Conservation (phyloP, 768 basidiomycete species). For the Mycena kentingensis region DNA sequence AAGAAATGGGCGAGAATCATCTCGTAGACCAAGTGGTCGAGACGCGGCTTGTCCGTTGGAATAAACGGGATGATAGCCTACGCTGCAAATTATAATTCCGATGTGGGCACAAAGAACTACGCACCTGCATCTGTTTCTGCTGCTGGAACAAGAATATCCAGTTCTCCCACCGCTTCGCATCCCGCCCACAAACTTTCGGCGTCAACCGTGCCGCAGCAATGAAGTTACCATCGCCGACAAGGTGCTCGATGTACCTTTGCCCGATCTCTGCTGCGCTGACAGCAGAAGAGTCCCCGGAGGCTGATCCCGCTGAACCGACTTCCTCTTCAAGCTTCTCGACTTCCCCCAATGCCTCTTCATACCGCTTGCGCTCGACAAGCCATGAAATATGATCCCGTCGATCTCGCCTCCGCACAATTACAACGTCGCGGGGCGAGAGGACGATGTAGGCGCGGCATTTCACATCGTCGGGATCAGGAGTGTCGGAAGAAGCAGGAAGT, state of each 20-base stretch:
- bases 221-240: constrained; percentile 82
- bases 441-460: constrained; percentile 78
- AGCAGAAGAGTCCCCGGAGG: constrained; percentile 31
- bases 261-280: constrained; percentile 74
- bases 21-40: constrained; percentile 87
- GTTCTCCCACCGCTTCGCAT: constrained; percentile 87
- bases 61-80: constrained; percentile 89
- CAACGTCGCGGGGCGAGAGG: constrained; percentile 81
- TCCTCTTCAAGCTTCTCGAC: constrained; percentile 67
- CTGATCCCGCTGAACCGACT: constrained; percentile 27
- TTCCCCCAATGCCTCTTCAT: constrained; percentile 86
- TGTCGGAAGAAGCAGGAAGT: no score
- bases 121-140: constrained; percentile 74
- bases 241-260: constrained; percentile 80
- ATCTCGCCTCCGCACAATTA: constrained; percentile 87
- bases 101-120: constrained; percentile 22
- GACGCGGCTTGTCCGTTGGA: constrained; percentile 78
- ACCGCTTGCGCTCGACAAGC: constrained; percentile 83
- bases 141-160: constrained; percentile 93
- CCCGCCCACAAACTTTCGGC: constrained; percentile 82
- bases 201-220: constrained; percentile 78
- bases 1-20: constrained; percentile 92
- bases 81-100: constrained; percentile 7
- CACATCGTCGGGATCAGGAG: constrained; percentile 34
- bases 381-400: constrained; percentile 87